phyloP scores from a whole-genome alignment of 2,329 filamentous ascomycete species.

The Elsinoe necatrix region DNA sequence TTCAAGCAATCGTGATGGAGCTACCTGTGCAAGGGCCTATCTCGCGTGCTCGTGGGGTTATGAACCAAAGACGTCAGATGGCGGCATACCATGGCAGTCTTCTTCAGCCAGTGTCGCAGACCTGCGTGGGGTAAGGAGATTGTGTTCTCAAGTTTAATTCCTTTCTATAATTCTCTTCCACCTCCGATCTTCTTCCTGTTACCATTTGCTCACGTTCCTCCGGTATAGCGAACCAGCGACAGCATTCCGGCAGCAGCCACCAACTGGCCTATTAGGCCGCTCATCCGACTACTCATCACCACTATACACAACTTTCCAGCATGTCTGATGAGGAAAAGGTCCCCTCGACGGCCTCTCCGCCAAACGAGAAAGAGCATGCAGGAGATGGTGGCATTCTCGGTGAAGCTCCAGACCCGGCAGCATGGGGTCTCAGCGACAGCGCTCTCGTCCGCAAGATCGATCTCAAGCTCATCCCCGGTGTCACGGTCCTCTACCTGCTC shows the following conservation, averaged over 20 bases:
- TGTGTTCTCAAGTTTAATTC: not conserved
- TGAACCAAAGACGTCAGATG: slow-evolving; percentile 12
- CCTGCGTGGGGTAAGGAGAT: not conserved
- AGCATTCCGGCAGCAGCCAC: no score
- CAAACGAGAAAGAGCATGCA: not conserved
- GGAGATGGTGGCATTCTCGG: not conserved
- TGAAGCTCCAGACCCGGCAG: slow-evolving; percentile 36
- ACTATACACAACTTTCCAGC: not conserved
- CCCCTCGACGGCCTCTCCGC: not conserved
- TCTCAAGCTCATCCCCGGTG: slow-evolving; percentile 34
- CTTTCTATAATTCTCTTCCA: not conserved
- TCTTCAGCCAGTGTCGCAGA: not conserved
- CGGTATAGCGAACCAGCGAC: not conserved
- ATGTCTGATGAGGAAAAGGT: slow-evolving; percentile 13
- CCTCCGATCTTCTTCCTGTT: not conserved
- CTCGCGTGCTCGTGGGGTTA: not conserved
- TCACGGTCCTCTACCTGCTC: slow-evolving; percentile 36
- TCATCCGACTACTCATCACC: not conserved
- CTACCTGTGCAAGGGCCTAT: not conserved
- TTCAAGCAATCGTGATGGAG: not conserved
- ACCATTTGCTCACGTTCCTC: not conserved
- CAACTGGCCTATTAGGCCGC: no score
- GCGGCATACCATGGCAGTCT: slow-evolving; percentile 7
- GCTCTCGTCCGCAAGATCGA: slow-evolving; percentile 50
- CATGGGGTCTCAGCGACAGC: slow-evolving; percentile 46